A percentile compares a stretch with the other conserved stretches of the same genome.
phyloP scores from a whole-genome alignment of 2,329 filamentous ascomycete species.

The Botrytis squamosa region DNA sequence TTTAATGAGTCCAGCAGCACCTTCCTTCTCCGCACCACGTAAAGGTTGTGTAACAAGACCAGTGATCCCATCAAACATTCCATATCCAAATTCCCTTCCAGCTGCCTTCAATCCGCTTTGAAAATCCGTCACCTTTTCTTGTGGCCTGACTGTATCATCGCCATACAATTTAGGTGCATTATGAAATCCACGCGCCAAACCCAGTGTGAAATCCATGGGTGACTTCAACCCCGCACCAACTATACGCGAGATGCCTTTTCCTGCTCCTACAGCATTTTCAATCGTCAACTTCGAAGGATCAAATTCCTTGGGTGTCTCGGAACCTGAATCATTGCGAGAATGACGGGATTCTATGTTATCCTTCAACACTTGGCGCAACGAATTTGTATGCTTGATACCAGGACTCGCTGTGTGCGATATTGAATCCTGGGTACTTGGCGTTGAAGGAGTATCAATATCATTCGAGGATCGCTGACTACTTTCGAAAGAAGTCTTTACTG shows the following conservation, averaged over 20 bases:
- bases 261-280: conserved; percentile 54
- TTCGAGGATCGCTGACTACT: conserved; percentile 28
- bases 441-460: conserved; percentile 25
- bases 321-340: conserved; percentile 23
- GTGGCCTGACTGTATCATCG: conserved; percentile 75
- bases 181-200: conserved; percentile 81
- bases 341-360: conserved; percentile 31
- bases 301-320: conserved; percentile 29
- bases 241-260: conserved; percentile 68
- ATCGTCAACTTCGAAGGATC: conserved; percentile 42
- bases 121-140: conserved; percentile 75
- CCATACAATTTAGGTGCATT: conserved; percentile 85
- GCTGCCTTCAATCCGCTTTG: conserved; percentile 75
- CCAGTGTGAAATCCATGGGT: conserved; percentile 81
- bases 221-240: conserved; percentile 73
- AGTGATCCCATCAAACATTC: conserved; percentile 77
- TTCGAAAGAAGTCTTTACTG: conserved; percentile 34
- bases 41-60: conserved; percentile 78
- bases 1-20: conserved; percentile 67
- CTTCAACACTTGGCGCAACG: conserved; percentile 37
- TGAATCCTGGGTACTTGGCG: conserved; percentile 29
- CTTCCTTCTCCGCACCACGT: conserved; percentile 65
- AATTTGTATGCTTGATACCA: conserved; percentile 26
- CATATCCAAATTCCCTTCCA: conserved; percentile 73
- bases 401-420: background rate